Evolutionary conservation across 164 flowering plant genomes (phyloP), one percentile per base, ranked within the genome.

Genomic region (Cinnamomum micranthum): DNA sequence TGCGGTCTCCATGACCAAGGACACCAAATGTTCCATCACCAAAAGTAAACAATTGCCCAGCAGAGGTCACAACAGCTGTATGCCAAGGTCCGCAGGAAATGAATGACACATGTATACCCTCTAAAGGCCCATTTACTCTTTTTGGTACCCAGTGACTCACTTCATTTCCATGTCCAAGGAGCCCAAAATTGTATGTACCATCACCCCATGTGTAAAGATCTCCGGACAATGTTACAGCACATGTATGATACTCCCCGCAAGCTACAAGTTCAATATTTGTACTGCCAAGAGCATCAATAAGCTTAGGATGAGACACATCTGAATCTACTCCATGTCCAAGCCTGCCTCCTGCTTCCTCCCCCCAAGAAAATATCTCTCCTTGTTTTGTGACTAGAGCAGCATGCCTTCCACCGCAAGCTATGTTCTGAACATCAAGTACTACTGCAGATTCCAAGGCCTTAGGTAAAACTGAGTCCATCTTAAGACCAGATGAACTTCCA

Each of bases 11-110:
- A 86, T 95, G 99, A 69, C 99, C 99, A 74, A 95, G 81, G 82
- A 90, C 98, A 77, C 99, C 99, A 84, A 95, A 95, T 71, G 98
- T 93, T 23, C 98, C 99, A 85, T 95, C 98, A 77, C 99, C 99
- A 86, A 92, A 93, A 72, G 99, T 95, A 85, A 91, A 93, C 75
- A 95, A 77, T 65, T 93, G 98, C 35, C 99, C 99, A 55, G 99
- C 83, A 76, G 99, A 95, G 69, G 97, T 93, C 63, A 93, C 99
- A 76, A 95, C 92, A 80, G 93, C 98, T 35, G 99, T 95, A 76
- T 95, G 99, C 98, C 98, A 95, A 47, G 97, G 97, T 71, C 99
- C 99, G 85, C 99, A 93, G 24, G 99, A 88, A 72, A 95, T 86
- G 55, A 83, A 91, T 15, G 99, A 95, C 51, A 93, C 98, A 80